Conservation (phyloP, 352 stramenopile species). For the Pythium utonaiense region DNA sequence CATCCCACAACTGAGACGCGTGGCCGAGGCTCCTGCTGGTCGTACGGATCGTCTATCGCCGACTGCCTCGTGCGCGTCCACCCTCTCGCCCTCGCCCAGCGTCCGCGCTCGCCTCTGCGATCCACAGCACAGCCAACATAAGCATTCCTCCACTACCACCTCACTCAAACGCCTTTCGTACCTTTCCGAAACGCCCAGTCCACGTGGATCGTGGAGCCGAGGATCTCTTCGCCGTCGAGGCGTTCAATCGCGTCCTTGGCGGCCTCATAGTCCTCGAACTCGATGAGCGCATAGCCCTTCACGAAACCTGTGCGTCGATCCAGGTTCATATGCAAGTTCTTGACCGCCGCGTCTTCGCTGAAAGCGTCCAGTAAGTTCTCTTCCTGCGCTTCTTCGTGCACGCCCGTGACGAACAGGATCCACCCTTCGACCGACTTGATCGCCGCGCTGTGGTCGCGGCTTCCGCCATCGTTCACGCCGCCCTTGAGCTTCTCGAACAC, state of each 20-base stretch:
- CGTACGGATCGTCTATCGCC: conserved; percentile 35
- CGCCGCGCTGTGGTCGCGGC: conserved; percentile 42
- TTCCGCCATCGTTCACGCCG: background rate
- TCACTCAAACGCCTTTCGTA: conserved; percentile 11
- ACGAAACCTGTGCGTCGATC: conserved; percentile 94
- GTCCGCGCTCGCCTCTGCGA: conserved; percentile 1
- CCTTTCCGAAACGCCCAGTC: conserved; percentile 93
- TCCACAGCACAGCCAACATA: background rate
- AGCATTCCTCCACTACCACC: background rate
- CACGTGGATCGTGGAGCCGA: conserved; percentile 88
- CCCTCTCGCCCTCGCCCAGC: conserved; percentile 26
- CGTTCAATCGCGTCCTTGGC: conserved; percentile 89
- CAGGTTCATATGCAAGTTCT: conserved; percentile 95
- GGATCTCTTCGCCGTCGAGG: conserved; percentile 90
- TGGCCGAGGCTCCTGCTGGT: background rate
- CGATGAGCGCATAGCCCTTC: conserved; percentile 95
- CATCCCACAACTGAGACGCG: background rate
- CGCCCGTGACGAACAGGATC: conserved; percentile 93
- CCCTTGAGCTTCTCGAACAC: conserved; percentile 77
- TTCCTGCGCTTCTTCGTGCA: conserved; percentile 96
- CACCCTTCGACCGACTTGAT: conserved; percentile 94
- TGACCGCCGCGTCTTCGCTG: conserved; percentile 92
- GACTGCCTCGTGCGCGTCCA: conserved; percentile 32
- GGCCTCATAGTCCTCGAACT: conserved; percentile 91
- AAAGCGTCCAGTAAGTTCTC: conserved; percentile 96